These are phyloP conservation scores for Cenchrus purpureus DNA, from an alignment of 176 grass and related monocot genomes.

Conservation along the genomic window DNA sequence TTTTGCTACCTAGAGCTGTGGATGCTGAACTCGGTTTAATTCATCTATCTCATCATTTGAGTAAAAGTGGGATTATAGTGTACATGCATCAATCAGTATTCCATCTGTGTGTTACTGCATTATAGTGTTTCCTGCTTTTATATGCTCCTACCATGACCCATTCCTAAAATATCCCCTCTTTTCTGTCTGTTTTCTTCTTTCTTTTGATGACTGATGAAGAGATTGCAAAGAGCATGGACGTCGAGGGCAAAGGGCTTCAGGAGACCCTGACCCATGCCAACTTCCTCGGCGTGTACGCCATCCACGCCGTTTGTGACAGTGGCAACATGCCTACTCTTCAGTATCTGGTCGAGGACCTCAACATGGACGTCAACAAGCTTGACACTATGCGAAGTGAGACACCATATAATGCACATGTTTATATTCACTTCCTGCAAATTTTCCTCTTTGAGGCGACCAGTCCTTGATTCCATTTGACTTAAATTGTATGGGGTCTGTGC, in stretches of 20 bases:
- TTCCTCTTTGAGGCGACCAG: not conserved
- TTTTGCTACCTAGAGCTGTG: not conserved
- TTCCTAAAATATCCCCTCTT: not conserved
- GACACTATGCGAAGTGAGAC: slow-evolving; percentile 8
- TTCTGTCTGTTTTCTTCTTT: not conserved
- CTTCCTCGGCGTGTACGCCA: slow-evolving; percentile 13
- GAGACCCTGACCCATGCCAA: slow-evolving; percentile 14
- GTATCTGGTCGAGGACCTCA: slow-evolving; percentile 34
- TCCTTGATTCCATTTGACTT: not conserved
- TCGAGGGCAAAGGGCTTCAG: slow-evolving; percentile 25
- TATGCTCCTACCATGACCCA: not conserved
- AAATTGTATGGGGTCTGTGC: not conserved
- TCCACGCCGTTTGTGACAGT: not conserved
- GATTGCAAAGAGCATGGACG: slow-evolving; percentile 38
- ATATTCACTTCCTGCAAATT: not conserved
- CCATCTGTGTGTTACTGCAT: too few relatives aligned
- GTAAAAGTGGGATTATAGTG: not conserved
- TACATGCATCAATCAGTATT: too few relatives aligned
- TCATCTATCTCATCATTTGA: not conserved
- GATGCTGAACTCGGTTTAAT: not conserved
- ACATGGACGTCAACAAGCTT: slow-evolving; percentile 5
- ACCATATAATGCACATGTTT: not conserved
- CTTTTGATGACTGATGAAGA: not conserved
- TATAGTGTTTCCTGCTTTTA: too few relatives aligned
- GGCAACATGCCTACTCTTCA: not conserved